Evolutionary conservation across 768 basidiomycete genomes (phyloP).

Genomic region (Lactifluus pinguis): DNA sequence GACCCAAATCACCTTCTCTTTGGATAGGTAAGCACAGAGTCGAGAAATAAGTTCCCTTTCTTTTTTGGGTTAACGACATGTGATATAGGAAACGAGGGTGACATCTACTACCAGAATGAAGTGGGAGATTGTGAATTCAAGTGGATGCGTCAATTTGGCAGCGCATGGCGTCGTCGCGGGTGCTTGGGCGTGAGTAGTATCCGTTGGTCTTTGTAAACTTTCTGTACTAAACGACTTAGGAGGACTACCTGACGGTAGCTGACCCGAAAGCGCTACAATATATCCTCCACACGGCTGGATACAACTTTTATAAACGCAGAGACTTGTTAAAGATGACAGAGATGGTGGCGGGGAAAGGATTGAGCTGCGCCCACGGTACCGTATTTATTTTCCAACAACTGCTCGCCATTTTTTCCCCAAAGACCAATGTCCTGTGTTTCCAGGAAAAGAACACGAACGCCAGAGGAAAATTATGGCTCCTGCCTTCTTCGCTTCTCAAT

Average conservation of each 20-base stretch:
- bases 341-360: slow-evolving; percentile 17
- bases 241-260: neutral
- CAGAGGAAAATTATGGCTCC: slow-evolving; percentile 23
- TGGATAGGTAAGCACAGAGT: slow-evolving; percentile 1
- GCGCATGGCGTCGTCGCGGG: slow-evolving; percentile 16
- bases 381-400: neutral
- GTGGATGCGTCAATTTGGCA: slow-evolving; percentile 11
- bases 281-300: slow-evolving; percentile 24
- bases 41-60: neutral
- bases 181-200: slow-evolving; percentile 15
- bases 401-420: no score
- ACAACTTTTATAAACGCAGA: slow-evolving; percentile 20
- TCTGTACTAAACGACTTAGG: neutral
- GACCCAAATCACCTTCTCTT: neutral
- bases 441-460: slow-evolving; percentile 20
- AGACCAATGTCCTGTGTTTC: neutral
- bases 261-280: slow-evolving; percentile 23
- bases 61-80: neutral
- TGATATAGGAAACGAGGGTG: slow-evolving; percentile 21
- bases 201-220: neutral
- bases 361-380: slow-evolving; percentile 18
- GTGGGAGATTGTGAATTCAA: slow-evolving; percentile 20
- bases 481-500: slow-evolving; percentile 20
- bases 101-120: slow-evolving; percentile 19
- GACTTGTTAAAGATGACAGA: slow-evolving; percentile 15